Percentiles rank a stretch among this genome's conserved stretches.
Conservation (phyloP, 169 alveolate species). For the Eimeria nieschulzi region DNA sequence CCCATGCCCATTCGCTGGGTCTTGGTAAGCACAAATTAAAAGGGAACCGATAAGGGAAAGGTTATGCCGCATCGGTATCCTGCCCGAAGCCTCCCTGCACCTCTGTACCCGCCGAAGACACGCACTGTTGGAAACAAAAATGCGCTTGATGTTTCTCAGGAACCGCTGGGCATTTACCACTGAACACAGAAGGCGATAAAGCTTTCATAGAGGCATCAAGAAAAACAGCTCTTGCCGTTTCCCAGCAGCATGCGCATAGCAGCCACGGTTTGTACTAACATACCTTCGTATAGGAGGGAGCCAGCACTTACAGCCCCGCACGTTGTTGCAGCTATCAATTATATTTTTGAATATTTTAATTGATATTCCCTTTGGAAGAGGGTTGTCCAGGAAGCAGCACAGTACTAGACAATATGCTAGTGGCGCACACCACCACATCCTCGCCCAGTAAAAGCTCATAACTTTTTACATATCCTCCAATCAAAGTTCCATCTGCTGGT, state of each 20-base stretch:
- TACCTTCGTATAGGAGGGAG: neutral
- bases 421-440: neutral
- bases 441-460: neutral
- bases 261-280: neutral
- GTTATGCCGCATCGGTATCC: no score
- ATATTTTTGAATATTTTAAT: no score
- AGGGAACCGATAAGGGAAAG: no score
- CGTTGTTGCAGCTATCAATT: neutral
- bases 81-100: neutral
- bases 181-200: neutral
- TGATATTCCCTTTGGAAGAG: neutral
- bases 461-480: no score
- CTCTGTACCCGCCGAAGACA: neutral
- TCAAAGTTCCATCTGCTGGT: no score
- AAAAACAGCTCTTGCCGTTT: neutral
- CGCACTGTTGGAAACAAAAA: neutral
- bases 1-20: no score
- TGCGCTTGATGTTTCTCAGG: neutral
- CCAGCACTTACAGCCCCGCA: neutral
- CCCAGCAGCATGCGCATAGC: neutral
- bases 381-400: neutral
- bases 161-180: neutral
- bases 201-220: neutral
- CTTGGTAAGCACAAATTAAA: no score
- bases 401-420: neutral